Percentiles rank a stretch among this genome's conserved stretches.
These are phyloP conservation scores for Linnemannia exigua DNA, from an alignment of 192 early-diverging fungal genomes.

Conservation along the genomic window DNA sequence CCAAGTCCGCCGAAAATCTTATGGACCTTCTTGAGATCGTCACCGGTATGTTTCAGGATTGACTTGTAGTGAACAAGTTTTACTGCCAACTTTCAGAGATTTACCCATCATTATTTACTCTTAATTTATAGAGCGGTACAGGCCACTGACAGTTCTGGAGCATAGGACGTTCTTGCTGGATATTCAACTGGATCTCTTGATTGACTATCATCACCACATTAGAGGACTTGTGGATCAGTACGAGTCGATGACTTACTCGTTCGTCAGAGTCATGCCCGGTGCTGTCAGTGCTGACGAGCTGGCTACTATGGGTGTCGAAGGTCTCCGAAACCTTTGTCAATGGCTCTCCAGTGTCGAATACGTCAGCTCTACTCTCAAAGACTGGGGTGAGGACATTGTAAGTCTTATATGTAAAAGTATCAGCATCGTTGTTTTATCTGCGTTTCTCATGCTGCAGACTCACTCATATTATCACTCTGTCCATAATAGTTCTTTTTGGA, in stretches of 20 bases:
- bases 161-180: constrained; percentile 71
- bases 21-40: constrained; percentile 74
- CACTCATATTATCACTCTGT: background rate
- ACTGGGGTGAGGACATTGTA: constrained; percentile 72
- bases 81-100: background rate
- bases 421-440: background rate
- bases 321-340: constrained; percentile 62
- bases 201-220: constrained; percentile 67
- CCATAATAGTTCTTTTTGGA: constrained; percentile 67
- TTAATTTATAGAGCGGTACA: constrained; percentile 65
- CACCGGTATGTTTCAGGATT: constrained; percentile 49
- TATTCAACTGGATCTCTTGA: constrained; percentile 74
- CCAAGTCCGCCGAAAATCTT: constrained; percentile 72
- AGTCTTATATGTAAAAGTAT: constrained; percentile 2
- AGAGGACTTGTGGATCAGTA: constrained; percentile 65
- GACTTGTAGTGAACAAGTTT: background rate
- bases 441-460: background rate
- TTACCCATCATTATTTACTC: background rate
- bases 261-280: constrained; percentile 69
- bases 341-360: constrained; percentile 66
- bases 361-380: constrained; percentile 57
- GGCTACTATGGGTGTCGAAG: constrained; percentile 55
- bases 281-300: constrained; percentile 61
- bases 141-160: constrained; percentile 68
- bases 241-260: constrained; percentile 64